These are phyloP conservation scores for Naganishia cerealis DNA, from an alignment of 1,284 basidiomycete species.

Conservation along the genomic window DNA sequence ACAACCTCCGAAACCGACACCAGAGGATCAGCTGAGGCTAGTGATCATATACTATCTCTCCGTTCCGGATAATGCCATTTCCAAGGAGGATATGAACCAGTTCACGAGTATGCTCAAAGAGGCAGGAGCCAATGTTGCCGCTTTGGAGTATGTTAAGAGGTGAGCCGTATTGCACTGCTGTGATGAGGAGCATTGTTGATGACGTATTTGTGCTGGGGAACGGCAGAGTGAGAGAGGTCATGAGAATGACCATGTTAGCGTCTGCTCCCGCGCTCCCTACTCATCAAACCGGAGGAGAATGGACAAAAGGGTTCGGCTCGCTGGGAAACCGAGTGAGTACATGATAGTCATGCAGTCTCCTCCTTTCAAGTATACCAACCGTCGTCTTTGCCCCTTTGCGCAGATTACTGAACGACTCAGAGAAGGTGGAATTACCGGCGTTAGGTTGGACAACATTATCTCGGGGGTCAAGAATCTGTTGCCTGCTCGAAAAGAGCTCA, in stretches of 20 bases:
- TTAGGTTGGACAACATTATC: slow-evolving; percentile 82
- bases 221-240: slow-evolving; percentile 74
- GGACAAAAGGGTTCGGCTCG: slow-evolving; percentile 81
- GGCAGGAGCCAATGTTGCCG: slow-evolving; percentile 74
- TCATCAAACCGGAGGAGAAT: slow-evolving; percentile 57
- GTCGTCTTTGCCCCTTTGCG: slow-evolving; percentile 4
- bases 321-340: slow-evolving; percentile 77
- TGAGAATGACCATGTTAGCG: slow-evolving; percentile 79
- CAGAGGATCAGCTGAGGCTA: slow-evolving; percentile 89
- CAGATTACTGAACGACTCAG: slow-evolving; percentile 82
- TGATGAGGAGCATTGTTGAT: not conserved
- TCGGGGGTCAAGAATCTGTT: slow-evolving; percentile 98
- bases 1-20: slow-evolving; percentile 54
- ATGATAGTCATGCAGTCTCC: not conserved
- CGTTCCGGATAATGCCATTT: slow-evolving; percentile 71
- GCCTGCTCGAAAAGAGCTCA: slow-evolving; percentile 88
- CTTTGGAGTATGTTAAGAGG: slow-evolving; percentile 90
- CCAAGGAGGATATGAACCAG: slow-evolving; percentile 82
- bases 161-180: slow-evolving; percentile 37
- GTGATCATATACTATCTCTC: slow-evolving; percentile 93
- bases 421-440: slow-evolving; percentile 73
- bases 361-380: slow-evolving; percentile 10
- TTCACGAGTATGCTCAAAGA: slow-evolving; percentile 81
- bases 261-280: slow-evolving; percentile 69
- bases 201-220: not conserved